Conservation (phyloP, 2,329 filamentous ascomycete genomes). For the Hymenoscyphus salicellus region DNA sequence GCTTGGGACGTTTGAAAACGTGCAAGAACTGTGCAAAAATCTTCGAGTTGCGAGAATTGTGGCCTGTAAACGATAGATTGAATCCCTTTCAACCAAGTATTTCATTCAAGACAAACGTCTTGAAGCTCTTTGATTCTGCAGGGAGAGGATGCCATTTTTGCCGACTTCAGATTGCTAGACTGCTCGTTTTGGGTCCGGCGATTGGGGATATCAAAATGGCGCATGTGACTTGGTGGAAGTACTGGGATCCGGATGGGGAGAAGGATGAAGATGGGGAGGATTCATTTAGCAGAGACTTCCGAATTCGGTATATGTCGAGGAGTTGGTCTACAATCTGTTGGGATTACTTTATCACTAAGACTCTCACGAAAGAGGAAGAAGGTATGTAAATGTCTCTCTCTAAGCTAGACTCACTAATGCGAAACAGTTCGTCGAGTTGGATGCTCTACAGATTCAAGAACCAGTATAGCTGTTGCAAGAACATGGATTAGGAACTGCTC, state of each 20-base stretch:
- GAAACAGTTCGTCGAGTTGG: constrained; percentile 9
- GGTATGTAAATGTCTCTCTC: neutral
- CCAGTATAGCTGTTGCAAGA: constrained; percentile 12
- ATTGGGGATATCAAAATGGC: constrained; percentile 6
- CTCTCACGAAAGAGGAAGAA: constrained; percentile 7
- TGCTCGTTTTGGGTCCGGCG: constrained; percentile 1
- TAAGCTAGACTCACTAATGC: neutral
- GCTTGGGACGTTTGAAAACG: neutral
- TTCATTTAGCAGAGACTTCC: constrained; percentile 12
- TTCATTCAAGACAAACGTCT: constrained; percentile 2
- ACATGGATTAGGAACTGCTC: constrained; percentile 12
- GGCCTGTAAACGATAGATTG: neutral
- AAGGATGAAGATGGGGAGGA: neutral
- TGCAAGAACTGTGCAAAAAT: constrained; percentile 12
- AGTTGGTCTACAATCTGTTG: neutral
- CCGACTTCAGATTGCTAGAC: constrained; percentile 9
- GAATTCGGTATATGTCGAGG: constrained; percentile 8
- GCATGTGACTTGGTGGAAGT: constrained; percentile 17
- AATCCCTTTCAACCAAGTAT: constrained; percentile 14
- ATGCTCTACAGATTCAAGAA: constrained; percentile 9
- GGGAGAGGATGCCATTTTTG: constrained; percentile 12
- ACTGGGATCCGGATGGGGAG: constrained; percentile 5
- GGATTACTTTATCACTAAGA: constrained; percentile 12
- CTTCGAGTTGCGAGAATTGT: constrained; percentile 11
- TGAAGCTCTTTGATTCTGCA: constrained; percentile 9